phyloP scores from a whole-genome alignment of 345 rosid genomes.

The Nasturtium officinale region DNA sequence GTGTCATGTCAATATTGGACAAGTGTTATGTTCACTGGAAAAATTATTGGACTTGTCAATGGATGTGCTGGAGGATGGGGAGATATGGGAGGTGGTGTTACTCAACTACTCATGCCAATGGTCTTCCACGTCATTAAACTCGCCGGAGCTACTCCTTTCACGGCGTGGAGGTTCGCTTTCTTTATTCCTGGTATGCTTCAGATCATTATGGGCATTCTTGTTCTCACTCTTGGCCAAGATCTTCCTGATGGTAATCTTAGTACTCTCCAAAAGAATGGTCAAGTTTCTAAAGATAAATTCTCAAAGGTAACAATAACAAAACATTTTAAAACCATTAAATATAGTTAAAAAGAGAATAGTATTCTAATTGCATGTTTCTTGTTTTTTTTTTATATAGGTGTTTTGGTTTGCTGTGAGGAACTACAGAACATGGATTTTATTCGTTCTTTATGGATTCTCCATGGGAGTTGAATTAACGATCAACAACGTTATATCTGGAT shows the following conservation, averaged over 20 bases:
- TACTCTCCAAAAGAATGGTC: constrained; percentile 70
- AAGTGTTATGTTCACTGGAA: constrained; percentile 80
- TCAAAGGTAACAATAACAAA: constrained; percentile 53
- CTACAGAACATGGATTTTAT: constrained; percentile 80
- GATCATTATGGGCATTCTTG: constrained; percentile 67
- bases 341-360: too few species aligned
- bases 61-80: constrained; percentile 96
- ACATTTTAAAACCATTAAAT: not conserved
- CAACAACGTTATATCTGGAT: constrained; percentile 69
- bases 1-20: constrained; percentile 95
- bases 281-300: constrained; percentile 71
- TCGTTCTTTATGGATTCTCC: constrained; percentile 68
- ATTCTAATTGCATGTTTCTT: not conserved
- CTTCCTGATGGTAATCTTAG: constrained; percentile 85
- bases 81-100: constrained; percentile 88
- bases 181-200: constrained; percentile 74
- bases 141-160: constrained; percentile 71
- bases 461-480: constrained; percentile 74
- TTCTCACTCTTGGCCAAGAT: constrained; percentile 79
- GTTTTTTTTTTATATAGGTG: constrained; percentile 44
- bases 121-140: constrained; percentile 58
- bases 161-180: constrained; percentile 91
- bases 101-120: constrained; percentile 81
- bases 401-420: constrained; percentile 67
- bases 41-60: constrained; percentile 77